Evolutionary conservation across 2,329 filamentous ascomycete genomes (phyloP).

Genomic region (Biscogniauxia sp.): DNA sequence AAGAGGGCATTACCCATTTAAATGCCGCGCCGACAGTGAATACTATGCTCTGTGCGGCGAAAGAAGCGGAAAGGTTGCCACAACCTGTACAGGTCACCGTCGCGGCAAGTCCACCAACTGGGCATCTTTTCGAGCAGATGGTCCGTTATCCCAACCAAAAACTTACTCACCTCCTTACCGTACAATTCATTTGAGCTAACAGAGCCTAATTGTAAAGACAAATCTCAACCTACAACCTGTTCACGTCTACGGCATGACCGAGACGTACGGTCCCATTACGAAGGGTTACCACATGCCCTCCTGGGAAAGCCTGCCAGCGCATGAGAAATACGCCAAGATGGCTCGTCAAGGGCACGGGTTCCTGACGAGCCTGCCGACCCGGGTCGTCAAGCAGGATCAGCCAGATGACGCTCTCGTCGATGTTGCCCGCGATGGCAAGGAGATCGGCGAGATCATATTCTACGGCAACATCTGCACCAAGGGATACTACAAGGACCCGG

Average conservation of each 20-base stretch:
- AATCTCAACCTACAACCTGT: conserved; percentile 81
- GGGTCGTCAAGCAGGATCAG: conserved; percentile 73
- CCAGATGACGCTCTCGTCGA: conserved; percentile 65
- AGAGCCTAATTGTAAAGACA: conserved; percentile 16
- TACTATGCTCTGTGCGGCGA: conserved; percentile 79
- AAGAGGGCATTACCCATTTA: conserved; percentile 89
- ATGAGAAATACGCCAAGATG: conserved; percentile 86
- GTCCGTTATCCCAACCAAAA: conserved; percentile 37
- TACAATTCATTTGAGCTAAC: background rate
- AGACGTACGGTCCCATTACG: conserved; percentile 95
- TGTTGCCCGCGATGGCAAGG: conserved; percentile 66
- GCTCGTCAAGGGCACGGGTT: conserved; percentile 92
- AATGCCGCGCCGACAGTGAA: conserved; percentile 96
- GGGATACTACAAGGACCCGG: conserved; percentile 87
- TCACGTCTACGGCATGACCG: conserved; percentile 84
- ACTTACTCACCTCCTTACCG: background rate
- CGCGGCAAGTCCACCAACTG: conserved; percentile 85
- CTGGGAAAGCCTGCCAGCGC: conserved; percentile 72
- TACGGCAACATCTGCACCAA: conserved; percentile 87
- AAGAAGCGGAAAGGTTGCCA: conserved; percentile 69
- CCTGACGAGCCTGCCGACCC: conserved; percentile 74
- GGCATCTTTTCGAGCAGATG: conserved; percentile 93
- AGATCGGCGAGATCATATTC: conserved; percentile 85
- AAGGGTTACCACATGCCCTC: conserved; percentile 85
- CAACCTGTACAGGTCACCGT: conserved; percentile 82